Evolutionary conservation across 805 yeast species (phyloP).

Genomic region (Metschnikowia sp.): DNA sequence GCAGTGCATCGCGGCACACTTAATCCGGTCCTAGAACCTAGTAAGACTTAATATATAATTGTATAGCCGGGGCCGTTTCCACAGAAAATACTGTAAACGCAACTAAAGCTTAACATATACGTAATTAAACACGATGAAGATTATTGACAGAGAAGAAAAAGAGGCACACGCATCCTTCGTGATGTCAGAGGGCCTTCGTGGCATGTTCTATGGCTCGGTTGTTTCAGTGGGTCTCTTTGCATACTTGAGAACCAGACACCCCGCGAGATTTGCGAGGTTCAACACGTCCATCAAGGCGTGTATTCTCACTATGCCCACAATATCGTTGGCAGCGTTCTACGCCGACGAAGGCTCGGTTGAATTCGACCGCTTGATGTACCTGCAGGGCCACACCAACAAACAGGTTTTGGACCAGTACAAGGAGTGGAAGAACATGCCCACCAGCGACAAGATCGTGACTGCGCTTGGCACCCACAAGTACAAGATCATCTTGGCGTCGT

Average conservation of each 20-base stretch:
- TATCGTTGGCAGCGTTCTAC: conserved; percentile 35
- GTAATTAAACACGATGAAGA: conserved; percentile 26
- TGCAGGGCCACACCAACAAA: conserved; percentile 24
- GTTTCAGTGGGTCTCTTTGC: conserved; percentile 30
- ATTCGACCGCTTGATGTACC: conserved; percentile 38
- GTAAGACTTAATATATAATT: no score
- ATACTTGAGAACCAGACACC: conserved; percentile 32
- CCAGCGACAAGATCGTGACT: conserved; percentile 28
- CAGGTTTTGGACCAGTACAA: conserved; percentile 33
- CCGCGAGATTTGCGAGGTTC: conserved; percentile 32
- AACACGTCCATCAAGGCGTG: conserved; percentile 39
- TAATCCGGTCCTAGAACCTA: no score
- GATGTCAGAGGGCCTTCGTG: conserved; percentile 36
- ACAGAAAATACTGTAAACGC: no score
- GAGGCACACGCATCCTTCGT: conserved; percentile 38
- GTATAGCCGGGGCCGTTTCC: no score
- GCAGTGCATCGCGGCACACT: no score
- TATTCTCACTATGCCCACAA: conserved; percentile 38
- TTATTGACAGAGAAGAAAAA: conserved; percentile 35
- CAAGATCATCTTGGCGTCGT: conserved; percentile 32
- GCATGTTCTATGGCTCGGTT: conserved; percentile 34
- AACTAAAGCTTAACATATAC: no score
- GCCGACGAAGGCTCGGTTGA: conserved; percentile 46
- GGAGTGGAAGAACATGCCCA: conserved; percentile 32
- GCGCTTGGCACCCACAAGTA: conserved; percentile 32